Evolutionary conservation across 2,329 filamentous ascomycete species (phyloP).

Genomic region (Byssothecium circinans): DNA sequence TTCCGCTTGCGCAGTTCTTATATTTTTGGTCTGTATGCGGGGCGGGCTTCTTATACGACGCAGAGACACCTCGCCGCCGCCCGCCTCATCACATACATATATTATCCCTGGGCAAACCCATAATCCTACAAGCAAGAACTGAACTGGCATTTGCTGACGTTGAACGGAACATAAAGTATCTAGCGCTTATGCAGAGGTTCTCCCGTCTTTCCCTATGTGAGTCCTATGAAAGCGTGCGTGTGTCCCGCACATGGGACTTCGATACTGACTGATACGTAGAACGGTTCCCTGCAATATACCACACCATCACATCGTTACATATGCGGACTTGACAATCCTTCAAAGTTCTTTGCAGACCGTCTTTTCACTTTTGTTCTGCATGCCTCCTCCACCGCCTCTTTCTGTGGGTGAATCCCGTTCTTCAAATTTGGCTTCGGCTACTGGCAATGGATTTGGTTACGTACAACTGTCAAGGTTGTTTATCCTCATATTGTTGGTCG

Average conservation of each 20-base stretch:
- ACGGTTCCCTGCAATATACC: slow-evolving; percentile 27
- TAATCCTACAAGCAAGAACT: slow-evolving; percentile 12
- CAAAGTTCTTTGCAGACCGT: slow-evolving; percentile 1
- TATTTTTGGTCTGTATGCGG: neutral
- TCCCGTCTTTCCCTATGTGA: slow-evolving; percentile 34
- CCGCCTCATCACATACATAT: slow-evolving; percentile 28
- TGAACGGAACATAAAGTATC: slow-evolving; percentile 24
- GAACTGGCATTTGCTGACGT: slow-evolving; percentile 29
- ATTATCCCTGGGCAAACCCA: slow-evolving; percentile 35
- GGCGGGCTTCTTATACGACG: slow-evolving; percentile 14
- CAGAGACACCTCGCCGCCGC: slow-evolving; percentile 26
- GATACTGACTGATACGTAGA: slow-evolving; percentile 35
- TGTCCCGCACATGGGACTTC: slow-evolving; percentile 12
- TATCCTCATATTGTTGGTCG: slow-evolving; percentile 21
- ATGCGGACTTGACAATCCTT: slow-evolving; percentile 27
- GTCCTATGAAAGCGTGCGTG: slow-evolving; percentile 37
- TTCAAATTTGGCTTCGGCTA: slow-evolving; percentile 11
- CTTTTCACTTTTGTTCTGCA: slow-evolving; percentile 14
- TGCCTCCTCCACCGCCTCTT: slow-evolving; percentile 34
- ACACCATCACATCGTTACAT: slow-evolving; percentile 19
- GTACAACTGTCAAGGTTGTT: slow-evolving; percentile 16
- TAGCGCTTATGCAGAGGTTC: slow-evolving; percentile 42
- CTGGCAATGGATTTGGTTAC: slow-evolving; percentile 6
- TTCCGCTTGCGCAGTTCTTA: neutral
- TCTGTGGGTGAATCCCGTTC: slow-evolving; percentile 18